A percentile compares a stretch with the other conserved stretches of the same genome.
Conservation (phyloP, 192 early-diverging fungal species). For the Backusella westeae region DNA sequence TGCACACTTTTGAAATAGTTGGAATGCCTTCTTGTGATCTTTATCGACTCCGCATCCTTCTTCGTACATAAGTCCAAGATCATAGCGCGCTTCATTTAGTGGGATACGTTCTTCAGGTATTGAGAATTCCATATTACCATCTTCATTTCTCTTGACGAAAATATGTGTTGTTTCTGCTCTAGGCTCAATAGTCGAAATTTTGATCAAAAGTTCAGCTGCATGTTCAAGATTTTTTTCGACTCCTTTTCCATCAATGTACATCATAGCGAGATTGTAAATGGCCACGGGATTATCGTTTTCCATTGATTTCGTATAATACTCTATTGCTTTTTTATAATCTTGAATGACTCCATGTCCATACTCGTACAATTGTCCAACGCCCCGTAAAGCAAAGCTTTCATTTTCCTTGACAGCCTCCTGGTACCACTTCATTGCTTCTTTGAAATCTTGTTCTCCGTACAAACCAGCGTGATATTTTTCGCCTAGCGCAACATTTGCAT, state of each 20-base stretch:
- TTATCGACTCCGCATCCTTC: neutral
- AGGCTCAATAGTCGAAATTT: neutral
- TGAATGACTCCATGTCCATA: neutral
- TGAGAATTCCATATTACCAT: neutral
- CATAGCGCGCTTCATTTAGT: neutral
- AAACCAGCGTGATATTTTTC: neutral
- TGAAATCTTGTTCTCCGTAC: slow-evolving; percentile 36
- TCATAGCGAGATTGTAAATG: neutral
- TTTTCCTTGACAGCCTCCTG: slow-evolving; percentile 42
- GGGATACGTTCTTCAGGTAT: neutral
- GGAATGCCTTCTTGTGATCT: neutral
- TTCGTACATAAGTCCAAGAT: neutral
- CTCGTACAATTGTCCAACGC: slow-evolving; percentile 56
- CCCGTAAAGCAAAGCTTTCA: slow-evolving; percentile 53
- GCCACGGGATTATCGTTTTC: neutral
- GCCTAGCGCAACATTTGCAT: slow-evolving; percentile 43
- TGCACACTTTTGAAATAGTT: neutral
- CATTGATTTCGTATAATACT: neutral
- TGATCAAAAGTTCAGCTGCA: neutral
- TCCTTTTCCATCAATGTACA: neutral
- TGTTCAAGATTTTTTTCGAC: neutral
- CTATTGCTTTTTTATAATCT: neutral
- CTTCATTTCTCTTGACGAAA: neutral
- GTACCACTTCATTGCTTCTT: slow-evolving; percentile 60
- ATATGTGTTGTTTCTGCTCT: neutral